Evolutionary conservation across 2,329 filamentous ascomycete genomes (phyloP).

Genomic region (Coleophoma crateriformis): DNA sequence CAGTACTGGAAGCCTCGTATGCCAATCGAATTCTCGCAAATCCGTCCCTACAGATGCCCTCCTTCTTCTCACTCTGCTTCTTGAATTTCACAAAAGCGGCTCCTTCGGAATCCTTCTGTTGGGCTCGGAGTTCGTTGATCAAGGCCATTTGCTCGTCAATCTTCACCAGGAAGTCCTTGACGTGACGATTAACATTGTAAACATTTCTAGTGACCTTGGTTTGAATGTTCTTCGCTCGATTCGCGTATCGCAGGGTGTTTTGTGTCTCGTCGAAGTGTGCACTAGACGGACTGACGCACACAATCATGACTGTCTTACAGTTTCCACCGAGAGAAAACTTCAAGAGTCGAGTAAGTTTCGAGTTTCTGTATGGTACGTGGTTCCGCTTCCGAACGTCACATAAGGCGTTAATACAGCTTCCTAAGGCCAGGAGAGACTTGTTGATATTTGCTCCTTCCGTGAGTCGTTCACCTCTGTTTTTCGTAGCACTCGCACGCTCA

Average conservation of each 20-base stretch:
- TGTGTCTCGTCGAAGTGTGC: constrained; percentile 97
- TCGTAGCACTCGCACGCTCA: constrained; percentile 91
- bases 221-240: constrained; percentile 98
- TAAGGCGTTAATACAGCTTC: constrained; percentile 96
- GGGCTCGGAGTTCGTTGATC: constrained; percentile 90
- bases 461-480: constrained; percentile 87
- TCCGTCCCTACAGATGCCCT: constrained; percentile 70
- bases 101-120: constrained; percentile 84
- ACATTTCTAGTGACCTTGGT: constrained; percentile 99
- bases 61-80: constrained; percentile 83
- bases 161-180: constrained; percentile 98
- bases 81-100: constrained; percentile 82
- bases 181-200: constrained; percentile 97
- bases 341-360: constrained; percentile 87
- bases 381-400: constrained; percentile 89
- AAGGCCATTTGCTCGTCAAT: constrained; percentile 98
- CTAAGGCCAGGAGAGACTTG: constrained; percentile 89
- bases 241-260: constrained; percentile 95
- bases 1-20: constrained; percentile 72
- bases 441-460: constrained; percentile 98
- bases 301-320: constrained; percentile 99
- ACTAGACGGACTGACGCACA: constrained; percentile 94
- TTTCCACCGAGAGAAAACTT: constrained; percentile 98
- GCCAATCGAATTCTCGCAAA: constrained; percentile 73
- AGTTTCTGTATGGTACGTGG: constrained; percentile 96